A percentile compares a stretch with the other conserved stretches of the same genome.
These are phyloP conservation scores for Eucalyptus cloeziana DNA, from an alignment of 345 rosid species.

Conservation along the genomic window DNA sequence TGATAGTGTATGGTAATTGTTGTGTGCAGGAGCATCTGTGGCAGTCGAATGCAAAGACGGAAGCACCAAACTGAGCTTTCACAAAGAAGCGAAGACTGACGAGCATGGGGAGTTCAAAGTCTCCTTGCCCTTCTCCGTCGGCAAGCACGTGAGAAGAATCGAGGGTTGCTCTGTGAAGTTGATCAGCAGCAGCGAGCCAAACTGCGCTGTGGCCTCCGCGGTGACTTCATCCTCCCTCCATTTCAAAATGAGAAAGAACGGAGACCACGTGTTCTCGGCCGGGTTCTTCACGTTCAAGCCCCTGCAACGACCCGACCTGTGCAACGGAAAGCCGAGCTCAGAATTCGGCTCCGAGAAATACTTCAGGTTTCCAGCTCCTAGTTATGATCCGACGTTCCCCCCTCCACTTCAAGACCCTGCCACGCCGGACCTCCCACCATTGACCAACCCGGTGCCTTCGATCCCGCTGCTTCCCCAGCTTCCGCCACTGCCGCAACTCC, in stretches of 20 bases:
- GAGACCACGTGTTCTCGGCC: constrained; percentile 68
- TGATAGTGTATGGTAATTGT: neutral
- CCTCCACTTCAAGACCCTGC: neutral
- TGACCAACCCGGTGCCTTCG: constrained; percentile 3
- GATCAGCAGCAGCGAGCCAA: constrained; percentile 60
- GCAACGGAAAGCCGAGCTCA: constrained; percentile 43
- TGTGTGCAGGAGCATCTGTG: constrained; percentile 62
- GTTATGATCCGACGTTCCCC: constrained; percentile 15
- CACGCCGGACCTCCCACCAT: neutral
- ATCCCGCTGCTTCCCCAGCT: constrained; percentile 26
- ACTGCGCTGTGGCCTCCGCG: constrained; percentile 61
- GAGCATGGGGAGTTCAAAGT: constrained; percentile 59
- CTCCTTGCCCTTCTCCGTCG: constrained; percentile 47
- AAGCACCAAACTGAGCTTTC: constrained; percentile 25
- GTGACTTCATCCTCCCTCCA: constrained; percentile 52
- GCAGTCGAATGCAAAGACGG: constrained; percentile 61
- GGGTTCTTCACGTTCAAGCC: constrained; percentile 91
- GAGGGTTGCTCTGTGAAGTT: constrained; percentile 59
- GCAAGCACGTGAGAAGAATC: constrained; percentile 57
- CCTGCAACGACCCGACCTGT: constrained; percentile 36
- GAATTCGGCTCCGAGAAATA: neutral
- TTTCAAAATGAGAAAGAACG: constrained; percentile 35
- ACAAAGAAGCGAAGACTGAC: constrained; percentile 56
- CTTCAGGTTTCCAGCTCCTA: constrained; percentile 18
- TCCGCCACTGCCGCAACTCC: constrained; percentile 28